phyloP scores from a whole-genome alignment of 257 asterid genomes.

The Euphrasia confusa region DNA sequence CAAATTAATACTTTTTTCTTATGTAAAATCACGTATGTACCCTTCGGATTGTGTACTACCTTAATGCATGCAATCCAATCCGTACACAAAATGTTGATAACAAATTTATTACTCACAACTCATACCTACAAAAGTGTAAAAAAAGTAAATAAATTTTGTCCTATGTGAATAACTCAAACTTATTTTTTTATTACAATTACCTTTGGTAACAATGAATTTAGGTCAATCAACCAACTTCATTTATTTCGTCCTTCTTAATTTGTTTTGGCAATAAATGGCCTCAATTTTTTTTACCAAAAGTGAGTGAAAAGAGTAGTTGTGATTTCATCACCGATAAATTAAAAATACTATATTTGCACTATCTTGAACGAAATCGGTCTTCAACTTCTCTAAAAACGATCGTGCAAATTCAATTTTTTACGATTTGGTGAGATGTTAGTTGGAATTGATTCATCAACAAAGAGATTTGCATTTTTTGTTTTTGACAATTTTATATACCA shows the following conservation, averaged over 20 bases:
- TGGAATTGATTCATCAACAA: too few species aligned
- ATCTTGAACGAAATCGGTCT: too few species aligned
- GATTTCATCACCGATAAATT: too few species aligned
- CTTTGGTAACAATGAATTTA: not conserved
- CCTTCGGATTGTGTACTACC: not conserved
- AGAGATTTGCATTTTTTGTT: too few species aligned
- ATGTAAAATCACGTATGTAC: not conserved
- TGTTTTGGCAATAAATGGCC: constrained; percentile 7
- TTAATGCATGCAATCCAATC: not conserved
- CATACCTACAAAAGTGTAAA: not conserved
- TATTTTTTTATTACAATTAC: not conserved
- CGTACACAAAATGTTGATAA: not conserved
- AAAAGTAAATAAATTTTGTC: not conserved
- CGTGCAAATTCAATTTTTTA: too few species aligned
- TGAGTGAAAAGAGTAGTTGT: too few species aligned
- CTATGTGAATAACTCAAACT: not conserved
- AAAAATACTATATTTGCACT: too few species aligned
- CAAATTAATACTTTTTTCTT: not conserved
- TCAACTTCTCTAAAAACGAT: too few species aligned
- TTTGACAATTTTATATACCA: too few species aligned
- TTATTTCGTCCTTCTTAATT: not conserved
- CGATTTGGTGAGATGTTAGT: too few species aligned
- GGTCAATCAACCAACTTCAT: not conserved
- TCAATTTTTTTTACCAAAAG: too few species aligned
- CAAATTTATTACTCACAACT: not conserved